Evolutionary conservation across 1,139 yeast species (phyloP), one percentile per base, ranked within the genome.

Genomic region (Diutina siamensis): DNA sequence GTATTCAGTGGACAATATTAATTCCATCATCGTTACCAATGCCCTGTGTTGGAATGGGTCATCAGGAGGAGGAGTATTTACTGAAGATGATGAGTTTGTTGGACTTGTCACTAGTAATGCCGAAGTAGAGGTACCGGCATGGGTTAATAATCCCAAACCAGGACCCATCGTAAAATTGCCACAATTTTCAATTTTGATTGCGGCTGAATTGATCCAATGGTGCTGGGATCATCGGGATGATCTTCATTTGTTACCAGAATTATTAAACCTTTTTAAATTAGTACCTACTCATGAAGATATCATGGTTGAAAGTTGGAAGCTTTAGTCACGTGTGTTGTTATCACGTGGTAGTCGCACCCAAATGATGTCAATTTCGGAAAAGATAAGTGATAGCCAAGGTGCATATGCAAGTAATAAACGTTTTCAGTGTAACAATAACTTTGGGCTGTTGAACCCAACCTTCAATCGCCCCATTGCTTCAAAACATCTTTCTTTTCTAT

Each of bases 1-100:
- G 13, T 25, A 12, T n/a, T 10, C 32, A 8, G 22, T 38, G 2
- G 42, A 38, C 19, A 18, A 15, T 4, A 9, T 38, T 20, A 20
- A 22, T 3, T 17, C 32, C 15, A 15, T 38, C 18, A 25, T 38
- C 32, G 32, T 38, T n/a, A 38, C 42, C 3, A 38, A 32, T 12
- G 42, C 42, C n/a, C 32, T n/a, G 13, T 38, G 42, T 25, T 38
- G 42, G 42, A 38, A 38, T 25, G 42, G 42, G 15, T 25, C 33
- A 2, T 15, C 21, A 9, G 42, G 42, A 5, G 42, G 42, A 3
- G 42, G 42, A 4, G 18, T 38, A 1, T 38, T 38, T 18, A 4
- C 21, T 4, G n/a, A n/a, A n/a, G 21, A 22, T 15, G 15, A 38
- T 17, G 20, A 22, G n/a, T 38, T 38, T 25, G 28, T 38, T n/a